Evolutionary conservation across 2,329 filamentous ascomycete genomes (phyloP).

Genomic region (Ambrosiella beaveri): DNA sequence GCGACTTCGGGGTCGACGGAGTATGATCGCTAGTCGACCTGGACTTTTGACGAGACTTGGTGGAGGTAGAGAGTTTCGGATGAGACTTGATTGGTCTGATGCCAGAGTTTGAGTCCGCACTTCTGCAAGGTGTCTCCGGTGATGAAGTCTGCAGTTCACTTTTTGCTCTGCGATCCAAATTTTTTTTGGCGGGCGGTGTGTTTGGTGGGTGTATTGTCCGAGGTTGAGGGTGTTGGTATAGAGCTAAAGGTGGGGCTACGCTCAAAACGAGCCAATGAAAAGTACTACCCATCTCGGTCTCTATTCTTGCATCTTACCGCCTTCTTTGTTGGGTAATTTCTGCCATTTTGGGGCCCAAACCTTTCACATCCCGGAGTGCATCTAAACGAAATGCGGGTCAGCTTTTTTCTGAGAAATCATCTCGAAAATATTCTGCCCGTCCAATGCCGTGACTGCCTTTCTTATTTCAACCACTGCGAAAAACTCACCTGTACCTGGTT

Average conservation of each 20-base stretch:
- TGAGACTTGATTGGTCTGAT: not conserved
- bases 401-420: not conserved
- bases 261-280: not conserved
- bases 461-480: not conserved
- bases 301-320: not conserved
- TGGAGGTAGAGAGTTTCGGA: not conserved
- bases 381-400: slow-evolving; percentile 5
- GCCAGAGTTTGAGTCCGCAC: not conserved
- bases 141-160: not conserved
- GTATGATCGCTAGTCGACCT: too few species aligned
- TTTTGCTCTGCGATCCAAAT: not conserved
- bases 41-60: not conserved
- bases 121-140: not conserved
- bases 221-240: not conserved
- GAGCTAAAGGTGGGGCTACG: not conserved
- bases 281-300: not conserved
- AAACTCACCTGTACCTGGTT: not conserved
- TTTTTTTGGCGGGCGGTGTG: slow-evolving; percentile 1
- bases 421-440: slow-evolving; percentile 4
- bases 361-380: not conserved
- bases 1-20: too few species aligned
- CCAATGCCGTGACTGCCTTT: slow-evolving; percentile 1
- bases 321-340: not conserved
- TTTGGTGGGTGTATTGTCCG: not conserved
- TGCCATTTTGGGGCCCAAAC: not conserved